Conservation (phyloP, 768 basidiomycete species). For the Symmetrospora coprosmae region DNA sequence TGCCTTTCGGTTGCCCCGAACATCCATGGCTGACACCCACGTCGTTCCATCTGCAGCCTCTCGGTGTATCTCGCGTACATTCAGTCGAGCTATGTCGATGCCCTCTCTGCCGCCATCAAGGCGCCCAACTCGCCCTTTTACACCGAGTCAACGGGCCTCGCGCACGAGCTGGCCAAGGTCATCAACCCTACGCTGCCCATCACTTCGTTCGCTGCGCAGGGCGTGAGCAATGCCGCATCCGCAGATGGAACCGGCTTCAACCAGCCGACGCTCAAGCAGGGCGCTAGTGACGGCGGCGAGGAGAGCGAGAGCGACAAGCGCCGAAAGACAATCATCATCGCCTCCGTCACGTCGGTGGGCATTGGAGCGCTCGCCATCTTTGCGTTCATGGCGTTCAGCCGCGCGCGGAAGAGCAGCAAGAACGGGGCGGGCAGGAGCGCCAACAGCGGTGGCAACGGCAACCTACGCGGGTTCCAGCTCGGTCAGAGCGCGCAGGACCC, state of each 20-base stretch:
- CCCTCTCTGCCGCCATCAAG: conserved; percentile 42
- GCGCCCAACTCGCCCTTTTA: conserved; percentile 31
- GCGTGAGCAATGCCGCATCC: conserved; percentile 5
- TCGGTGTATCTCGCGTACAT: conserved; percentile 65
- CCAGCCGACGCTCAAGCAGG: no score
- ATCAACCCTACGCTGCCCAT: conserved; percentile 22
- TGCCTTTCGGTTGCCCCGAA: no score
- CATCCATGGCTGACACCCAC: no score
- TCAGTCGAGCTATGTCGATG: conserved; percentile 45
- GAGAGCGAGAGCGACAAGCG: conserved; percentile 18
- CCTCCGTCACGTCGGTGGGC: conserved; percentile 29
- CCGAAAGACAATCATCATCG: conserved; percentile 33
- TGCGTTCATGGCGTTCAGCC: conserved; percentile 29
- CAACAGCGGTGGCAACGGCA: no score
- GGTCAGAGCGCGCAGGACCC: background rate
- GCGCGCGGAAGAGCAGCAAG: conserved; percentile 10
- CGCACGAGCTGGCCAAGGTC: conserved; percentile 26
- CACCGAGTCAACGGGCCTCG: conserved; percentile 21
- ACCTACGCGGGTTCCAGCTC: background rate
- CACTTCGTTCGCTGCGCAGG: conserved; percentile 9
- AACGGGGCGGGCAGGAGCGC: background rate
- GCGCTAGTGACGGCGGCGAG: no score
- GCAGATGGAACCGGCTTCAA: background rate
- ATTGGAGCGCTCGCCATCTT: conserved; percentile 27
- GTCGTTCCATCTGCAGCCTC: conserved; percentile 45